A percentile compares a stretch with the other conserved stretches of the same genome.
Conservation (phyloP, 306 rosid species). For the Begonia loranthoides region DNA sequence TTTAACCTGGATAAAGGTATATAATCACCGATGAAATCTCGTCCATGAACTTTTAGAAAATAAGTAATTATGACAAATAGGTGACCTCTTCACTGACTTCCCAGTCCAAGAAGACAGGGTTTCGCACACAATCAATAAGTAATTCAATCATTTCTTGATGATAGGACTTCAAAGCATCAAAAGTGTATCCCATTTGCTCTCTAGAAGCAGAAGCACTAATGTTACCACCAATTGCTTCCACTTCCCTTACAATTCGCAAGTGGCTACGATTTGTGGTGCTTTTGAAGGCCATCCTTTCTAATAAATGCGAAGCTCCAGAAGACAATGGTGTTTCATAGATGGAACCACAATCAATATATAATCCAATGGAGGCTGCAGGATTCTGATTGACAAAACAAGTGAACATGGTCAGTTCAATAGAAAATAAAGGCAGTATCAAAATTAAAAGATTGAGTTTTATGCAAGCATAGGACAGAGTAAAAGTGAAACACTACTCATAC, state of each 20-base stretch:
- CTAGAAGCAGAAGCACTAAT: slow-evolving; percentile 83
- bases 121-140: slow-evolving; percentile 73
- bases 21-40: slow-evolving; percentile 3
- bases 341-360: slow-evolving; percentile 81
- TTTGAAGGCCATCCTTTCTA: slow-evolving; percentile 93
- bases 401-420: slow-evolving; percentile 10
- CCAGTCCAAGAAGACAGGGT: slow-evolving; percentile 93
- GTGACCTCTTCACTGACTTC: slow-evolving; percentile 88
- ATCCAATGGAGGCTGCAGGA: slow-evolving; percentile 83
- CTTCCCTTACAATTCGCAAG: slow-evolving; percentile 86
- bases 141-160: slow-evolving; percentile 91
- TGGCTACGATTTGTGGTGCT: slow-evolving; percentile 91
- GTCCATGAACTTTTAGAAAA: slow-evolving; percentile 5
- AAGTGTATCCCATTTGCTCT: slow-evolving; percentile 96
- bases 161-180: slow-evolving; percentile 84
- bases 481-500: slow-evolving; percentile 24
- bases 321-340: slow-evolving; percentile 66
- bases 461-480: neutral
- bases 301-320: slow-evolving; percentile 82
- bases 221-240: slow-evolving; percentile 88
- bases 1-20: slow-evolving; percentile 35
- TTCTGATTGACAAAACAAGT: slow-evolving; percentile 35
- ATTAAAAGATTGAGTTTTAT: neutral
- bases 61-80: too few relatives aligned
- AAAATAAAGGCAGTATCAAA: slow-evolving; percentile 3